Evolutionary conservation across 2,329 filamentous ascomycete species (phyloP).

Genomic region (Xylariaceae sp.): DNA sequence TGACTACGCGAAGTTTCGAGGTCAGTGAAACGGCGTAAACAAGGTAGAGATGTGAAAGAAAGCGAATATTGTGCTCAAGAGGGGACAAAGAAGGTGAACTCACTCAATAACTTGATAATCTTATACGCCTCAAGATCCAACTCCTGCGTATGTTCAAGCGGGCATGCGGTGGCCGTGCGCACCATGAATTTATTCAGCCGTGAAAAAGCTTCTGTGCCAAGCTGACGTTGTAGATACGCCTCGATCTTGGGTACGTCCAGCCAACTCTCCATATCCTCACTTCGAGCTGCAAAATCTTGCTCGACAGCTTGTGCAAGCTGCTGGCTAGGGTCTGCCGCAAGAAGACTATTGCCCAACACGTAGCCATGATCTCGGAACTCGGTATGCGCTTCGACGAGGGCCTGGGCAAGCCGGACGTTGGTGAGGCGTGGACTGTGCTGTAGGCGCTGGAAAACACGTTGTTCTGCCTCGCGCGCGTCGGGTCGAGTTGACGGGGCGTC

Average conservation of each 20-base stretch:
- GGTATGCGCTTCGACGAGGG: slow-evolving; percentile 23
- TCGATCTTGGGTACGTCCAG: slow-evolving; percentile 21
- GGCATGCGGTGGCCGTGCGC: background rate
- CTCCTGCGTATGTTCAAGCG: background rate
- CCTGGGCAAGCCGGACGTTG: slow-evolving; percentile 18
- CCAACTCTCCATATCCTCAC: slow-evolving; percentile 18
- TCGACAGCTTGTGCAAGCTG: slow-evolving; percentile 14
- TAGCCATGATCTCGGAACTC: slow-evolving; percentile 21
- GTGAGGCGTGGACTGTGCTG: slow-evolving; percentile 21
- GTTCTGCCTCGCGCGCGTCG: slow-evolving; percentile 13
- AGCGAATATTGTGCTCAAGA: no score
- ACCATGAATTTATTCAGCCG: slow-evolving; percentile 13
- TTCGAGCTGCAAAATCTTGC: slow-evolving; percentile 13
- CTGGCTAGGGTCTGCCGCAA: slow-evolving; percentile 5
- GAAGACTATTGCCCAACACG: slow-evolving; percentile 14
- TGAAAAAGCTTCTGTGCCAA: slow-evolving; percentile 17
- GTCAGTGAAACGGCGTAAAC: background rate
- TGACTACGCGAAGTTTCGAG: slow-evolving; percentile 12
- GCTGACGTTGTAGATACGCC: slow-evolving; percentile 16
- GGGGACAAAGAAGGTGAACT: background rate
- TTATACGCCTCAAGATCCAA: background rate
- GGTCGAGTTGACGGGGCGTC: background rate
- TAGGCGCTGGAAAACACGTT: slow-evolving; percentile 9
- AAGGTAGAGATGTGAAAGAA: no score
- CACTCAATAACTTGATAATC: slow-evolving; percentile 9